These are phyloP conservation scores for Kwoniella dendrophila DNA, from an alignment of 768 basidiomycete genomes.

Conservation along the genomic window DNA sequence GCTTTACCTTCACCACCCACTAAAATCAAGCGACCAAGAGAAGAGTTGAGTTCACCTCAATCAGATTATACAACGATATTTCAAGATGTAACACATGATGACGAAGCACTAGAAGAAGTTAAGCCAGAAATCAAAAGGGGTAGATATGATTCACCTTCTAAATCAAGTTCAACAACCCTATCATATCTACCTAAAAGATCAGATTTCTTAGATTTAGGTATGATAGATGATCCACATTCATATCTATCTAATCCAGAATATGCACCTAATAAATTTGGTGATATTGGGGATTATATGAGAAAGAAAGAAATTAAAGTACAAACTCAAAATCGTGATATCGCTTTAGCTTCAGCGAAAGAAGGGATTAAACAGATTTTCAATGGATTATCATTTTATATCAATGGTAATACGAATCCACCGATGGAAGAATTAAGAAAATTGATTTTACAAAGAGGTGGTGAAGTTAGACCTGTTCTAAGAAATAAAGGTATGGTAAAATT, in stretches of 20 bases:
- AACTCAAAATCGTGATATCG: conserved; percentile 55
- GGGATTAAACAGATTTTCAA: conserved; percentile 65
- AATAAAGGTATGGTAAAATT: conserved; percentile 49
- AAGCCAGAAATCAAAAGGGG: conserved; percentile 2
- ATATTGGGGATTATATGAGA: conserved; percentile 83
- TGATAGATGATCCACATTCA: conserved; percentile 26
- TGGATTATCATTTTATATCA: conserved; percentile 83
- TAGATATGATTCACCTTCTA: conserved; percentile 12
- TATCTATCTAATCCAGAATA: conserved; percentile 60
- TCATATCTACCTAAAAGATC: conserved; percentile 42
- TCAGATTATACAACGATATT: conserved; percentile 4
- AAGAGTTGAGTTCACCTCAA: conserved; percentile 15
- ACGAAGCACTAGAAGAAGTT: too few species aligned
- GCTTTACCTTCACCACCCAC: conserved; percentile 17
- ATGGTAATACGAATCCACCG: conserved; percentile 85
- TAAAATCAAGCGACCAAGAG: conserved; percentile 3
- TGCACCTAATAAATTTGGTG: conserved; percentile 77
- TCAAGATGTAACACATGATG: conserved; percentile 2
- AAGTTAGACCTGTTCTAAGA: conserved; percentile 62
- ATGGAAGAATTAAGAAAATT: conserved; percentile 79
- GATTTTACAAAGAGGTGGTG: conserved; percentile 79
- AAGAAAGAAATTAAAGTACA: conserved; percentile 84
- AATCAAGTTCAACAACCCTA: conserved; percentile 26
- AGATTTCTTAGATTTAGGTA: conserved; percentile 27
- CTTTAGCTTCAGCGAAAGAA: conserved; percentile 38